Evolutionary conservation across 164 flowering plant species (phyloP), one percentile per base, ranked within the genome.

Genomic region (Nelumbo lutea): DNA sequence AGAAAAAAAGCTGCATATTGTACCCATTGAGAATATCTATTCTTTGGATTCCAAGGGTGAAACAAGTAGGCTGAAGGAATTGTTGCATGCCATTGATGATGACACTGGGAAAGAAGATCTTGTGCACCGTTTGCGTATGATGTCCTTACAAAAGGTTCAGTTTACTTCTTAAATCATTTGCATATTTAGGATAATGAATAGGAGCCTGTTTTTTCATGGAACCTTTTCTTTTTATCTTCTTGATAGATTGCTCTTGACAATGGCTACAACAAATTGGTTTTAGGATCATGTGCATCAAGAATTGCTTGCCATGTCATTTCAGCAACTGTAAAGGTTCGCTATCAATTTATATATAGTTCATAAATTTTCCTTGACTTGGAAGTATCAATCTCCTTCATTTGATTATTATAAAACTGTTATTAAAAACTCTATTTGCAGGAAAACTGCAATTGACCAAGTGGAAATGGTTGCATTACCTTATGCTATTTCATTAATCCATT

Each of bases 31-130:
- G 69, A 78, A 73, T 70, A 56, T 90, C 4, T 91, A 70, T 74
- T 82, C 85, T 41, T 61, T 72, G 3, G 79, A 87, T 71, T 72
- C 76, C 7, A 59, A 15, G 66, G 88, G 82, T 58, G 85, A 85
- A 59, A 82, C 73, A 62, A 79, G 72, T 11, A 81, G 61, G 61
- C 66, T 93, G 75, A 76, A 64, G 8, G 83, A 79, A 66, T 73
- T 96, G 71, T 48, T 90, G 27, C 65, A 75, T 73, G 67, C 72
- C 53, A 77, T 88, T 52, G 72, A 59, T 69, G 99, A 96, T 82
- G 80, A 52, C 13, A 91, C 99, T 14, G 98, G 99, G 69, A 91
- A 82, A 78, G 97, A 93, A 80, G 99, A 96, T 82, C 78, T 96
- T 69, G 40, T 86, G 65, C 76, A 69, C 59, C 87, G 88, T 78